phyloP scores from a whole-genome alignment of 371 early-diverging fungal genomes.

The Apophysomyces elegans region DNA sequence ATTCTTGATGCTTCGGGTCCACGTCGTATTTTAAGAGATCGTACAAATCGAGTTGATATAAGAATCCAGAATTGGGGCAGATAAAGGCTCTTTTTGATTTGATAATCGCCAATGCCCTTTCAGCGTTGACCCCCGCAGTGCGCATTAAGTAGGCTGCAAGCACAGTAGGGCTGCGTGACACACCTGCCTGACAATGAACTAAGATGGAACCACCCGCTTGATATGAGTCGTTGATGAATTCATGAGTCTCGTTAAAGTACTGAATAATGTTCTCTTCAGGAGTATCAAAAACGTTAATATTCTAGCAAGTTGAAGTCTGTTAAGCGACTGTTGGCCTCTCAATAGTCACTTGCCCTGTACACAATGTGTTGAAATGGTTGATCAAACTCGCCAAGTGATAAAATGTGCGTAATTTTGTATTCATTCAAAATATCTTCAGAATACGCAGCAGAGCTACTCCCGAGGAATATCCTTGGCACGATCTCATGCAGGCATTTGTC shows the following conservation, averaged over 20 bases:
- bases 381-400: conserved; percentile 50
- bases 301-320: conserved; percentile 26
- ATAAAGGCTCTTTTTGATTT: conserved; percentile 49
- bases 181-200: conserved; percentile 70
- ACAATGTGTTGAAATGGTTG: conserved; percentile 28
- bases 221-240: conserved; percentile 61
- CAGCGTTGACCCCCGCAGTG: conserved; percentile 38
- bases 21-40: conserved; percentile 62
- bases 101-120: conserved; percentile 59
- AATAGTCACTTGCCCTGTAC: conserved; percentile 44
- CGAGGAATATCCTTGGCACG: conserved; percentile 49
- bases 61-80: conserved; percentile 50
- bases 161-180: conserved; percentile 37
- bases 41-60: conserved; percentile 43
- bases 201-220: conserved; percentile 58
- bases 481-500: conserved; percentile 42
- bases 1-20: conserved; percentile 58
- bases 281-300: conserved; percentile 66
- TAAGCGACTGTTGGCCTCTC: conserved; percentile 2
- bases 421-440: conserved; percentile 34
- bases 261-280: conserved; percentile 72
- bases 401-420: conserved; percentile 65
- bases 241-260: conserved; percentile 66
- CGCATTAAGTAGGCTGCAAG: conserved; percentile 74
- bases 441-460: conserved; percentile 36